Conservation (phyloP, 495 filamentous ascomycete genomes). For the Penicillium bialowiezense region DNA sequence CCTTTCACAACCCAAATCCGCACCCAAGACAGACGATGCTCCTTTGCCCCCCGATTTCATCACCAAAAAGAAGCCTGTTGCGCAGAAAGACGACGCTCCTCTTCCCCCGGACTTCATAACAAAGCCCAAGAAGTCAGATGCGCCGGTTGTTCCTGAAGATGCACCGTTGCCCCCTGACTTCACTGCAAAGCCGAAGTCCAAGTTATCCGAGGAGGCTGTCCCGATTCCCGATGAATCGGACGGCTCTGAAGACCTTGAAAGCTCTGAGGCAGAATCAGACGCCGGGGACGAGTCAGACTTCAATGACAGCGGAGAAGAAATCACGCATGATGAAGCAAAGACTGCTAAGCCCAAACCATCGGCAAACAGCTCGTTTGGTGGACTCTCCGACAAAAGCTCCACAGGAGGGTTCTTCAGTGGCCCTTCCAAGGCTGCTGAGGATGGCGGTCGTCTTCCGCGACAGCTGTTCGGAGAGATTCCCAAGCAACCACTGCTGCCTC, state of each 20-base stretch:
- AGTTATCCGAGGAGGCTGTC: conserved; percentile 20
- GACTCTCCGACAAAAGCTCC: conserved; percentile 32
- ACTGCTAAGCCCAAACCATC: conserved; percentile 55
- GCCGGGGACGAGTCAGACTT: conserved; percentile 39
- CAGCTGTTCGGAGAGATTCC: conserved; percentile 67
- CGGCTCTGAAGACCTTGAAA: conserved; percentile 26
- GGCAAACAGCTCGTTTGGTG: conserved; percentile 66
- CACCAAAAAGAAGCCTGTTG: conserved; percentile 19
- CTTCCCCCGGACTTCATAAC: conserved; percentile 32
- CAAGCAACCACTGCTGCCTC: conserved; percentile 54
- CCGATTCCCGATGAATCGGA: conserved; percentile 30
- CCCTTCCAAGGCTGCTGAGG: conserved; percentile 20
- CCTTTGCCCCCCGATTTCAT: conserved; percentile 42
- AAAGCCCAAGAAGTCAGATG: conserved; percentile 6
- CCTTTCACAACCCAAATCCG: conserved; percentile 16
- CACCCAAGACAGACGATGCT: conserved; percentile 45
- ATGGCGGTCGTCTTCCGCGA: conserved; percentile 19
- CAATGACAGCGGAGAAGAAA: conserved; percentile 36
- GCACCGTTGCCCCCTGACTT: conserved; percentile 64
- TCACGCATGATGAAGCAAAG: conserved; percentile 55
- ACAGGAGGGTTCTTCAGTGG: conserved; percentile 43
- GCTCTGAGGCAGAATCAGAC: conserved; percentile 25
- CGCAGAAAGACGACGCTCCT: conserved; percentile 49
- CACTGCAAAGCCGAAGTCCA: conserved; percentile 25
- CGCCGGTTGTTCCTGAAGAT: conserved; percentile 21